Base-by-base conservation (phyloP, 192 early-diverging fungal genomes). In the Funneliformis geosporum region DNA sequence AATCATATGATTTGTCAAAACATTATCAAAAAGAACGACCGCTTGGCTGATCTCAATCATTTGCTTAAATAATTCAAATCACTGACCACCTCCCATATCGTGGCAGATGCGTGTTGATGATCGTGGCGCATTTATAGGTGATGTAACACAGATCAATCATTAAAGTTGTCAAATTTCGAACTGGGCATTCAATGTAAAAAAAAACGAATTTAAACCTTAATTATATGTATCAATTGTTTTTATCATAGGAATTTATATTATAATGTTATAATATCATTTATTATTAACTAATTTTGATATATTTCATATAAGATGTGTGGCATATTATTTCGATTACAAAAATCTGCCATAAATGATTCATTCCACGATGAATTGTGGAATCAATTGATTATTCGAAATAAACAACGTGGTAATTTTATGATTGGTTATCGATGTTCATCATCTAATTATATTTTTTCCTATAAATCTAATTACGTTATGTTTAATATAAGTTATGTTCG, bases 271-370 rank as follows among this genome's bases (percentile, higher is more conserved):
- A 55, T 55, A n/a, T 4, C 50, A 55, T 21, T 55, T 55, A 21
- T 55, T 55, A 55, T 55, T 5, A 44, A 33, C 33, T 33, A 33
- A 33, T 33, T 33, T 33, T 33, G 33, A 18, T 55, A 18, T 21
- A 55, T 55, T 44, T 44, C 0, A 21, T n/a, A 55, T 64, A 44
- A 61, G 16, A 90, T 90, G 89, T 90, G 89, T 64, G 89, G 89
- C 71, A 88, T 90, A 76, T 77, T 87, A n/a, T 87, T 90, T 73
- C 73, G 82, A 50, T 81, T 90, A 23, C 72, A 60, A 11, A 50
- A 65, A 60, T 73, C 61, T 21, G 44, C 55, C 16, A 60, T 27
- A 42, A 64, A 75, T 28, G 47, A 73, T 21, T 27, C 38, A 7
- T 71, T 73, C 61, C 43, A 79, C 0, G 25, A 23, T 18, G 78